Evolutionary conservation across 805 yeast genomes (phyloP).

Genomic region (Candida sphagnicola): DNA sequence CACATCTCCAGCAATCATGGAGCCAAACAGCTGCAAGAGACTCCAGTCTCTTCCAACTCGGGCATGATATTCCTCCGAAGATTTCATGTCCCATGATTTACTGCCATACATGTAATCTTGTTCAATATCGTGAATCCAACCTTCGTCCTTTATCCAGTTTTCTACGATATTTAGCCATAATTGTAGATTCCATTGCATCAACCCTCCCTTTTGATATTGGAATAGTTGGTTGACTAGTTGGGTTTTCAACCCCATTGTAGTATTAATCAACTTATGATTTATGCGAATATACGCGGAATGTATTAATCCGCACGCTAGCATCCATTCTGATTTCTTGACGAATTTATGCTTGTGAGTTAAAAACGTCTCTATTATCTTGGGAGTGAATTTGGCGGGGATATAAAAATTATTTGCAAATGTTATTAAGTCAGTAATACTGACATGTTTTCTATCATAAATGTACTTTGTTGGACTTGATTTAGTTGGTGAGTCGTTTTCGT

Average conservation of each 20-base stretch:
- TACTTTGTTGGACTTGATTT: slow-evolving; percentile 6
- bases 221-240: slow-evolving; percentile 49
- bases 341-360: slow-evolving; percentile 48
- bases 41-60: slow-evolving; percentile 31
- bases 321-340: slow-evolving; percentile 58
- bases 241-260: slow-evolving; percentile 47
- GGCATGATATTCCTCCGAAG: slow-evolving; percentile 23
- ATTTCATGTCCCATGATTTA: slow-evolving; percentile 14
- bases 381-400: slow-evolving; percentile 51
- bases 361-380: slow-evolving; percentile 47
- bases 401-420: slow-evolving; percentile 60
- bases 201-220: slow-evolving; percentile 50
- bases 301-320: slow-evolving; percentile 62
- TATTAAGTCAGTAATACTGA: slow-evolving; percentile 32
- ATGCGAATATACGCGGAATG: slow-evolving; percentile 55
- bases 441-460: slow-evolving; percentile 17
- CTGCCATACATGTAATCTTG: slow-evolving; percentile 35
- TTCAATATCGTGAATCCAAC: slow-evolving; percentile 61
- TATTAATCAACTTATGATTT: slow-evolving; percentile 42
- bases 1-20: slow-evolving; percentile 30
- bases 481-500: background rate
- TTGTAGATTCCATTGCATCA: slow-evolving; percentile 44
- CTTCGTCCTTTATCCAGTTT: slow-evolving; percentile 50
- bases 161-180: slow-evolving; percentile 53
- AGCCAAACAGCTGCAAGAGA: slow-evolving; percentile 26